Percentiles rank a stretch among this genome's conserved stretches.
phyloP scores from a whole-genome alignment of 495 filamentous ascomycete genomes.

The Sordaria brevicollis region DNA sequence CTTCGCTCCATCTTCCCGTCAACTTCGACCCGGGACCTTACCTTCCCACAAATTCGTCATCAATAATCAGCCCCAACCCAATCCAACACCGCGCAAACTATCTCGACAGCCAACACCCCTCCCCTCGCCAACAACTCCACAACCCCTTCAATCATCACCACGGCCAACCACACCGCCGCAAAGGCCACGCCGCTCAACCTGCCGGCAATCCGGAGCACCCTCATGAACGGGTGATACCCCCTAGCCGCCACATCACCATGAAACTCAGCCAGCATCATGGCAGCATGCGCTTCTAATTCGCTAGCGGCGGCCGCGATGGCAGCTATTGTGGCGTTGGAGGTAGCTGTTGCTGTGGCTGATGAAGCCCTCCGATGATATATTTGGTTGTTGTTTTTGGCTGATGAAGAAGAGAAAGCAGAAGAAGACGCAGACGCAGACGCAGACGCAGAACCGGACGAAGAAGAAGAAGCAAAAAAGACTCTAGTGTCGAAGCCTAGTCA shows the following conservation, averaged over 20 bases:
- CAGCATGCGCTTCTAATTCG: conserved; percentile 3
- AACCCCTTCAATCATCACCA: conserved; percentile 16
- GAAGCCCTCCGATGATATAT: not conserved
- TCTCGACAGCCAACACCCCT: conserved; percentile 15
- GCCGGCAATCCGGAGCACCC: conserved; percentile 8
- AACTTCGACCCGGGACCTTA: not conserved
- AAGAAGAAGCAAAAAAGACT: not conserved
- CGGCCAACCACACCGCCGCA: conserved; percentile 18
- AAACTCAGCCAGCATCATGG: conserved; percentile 9
- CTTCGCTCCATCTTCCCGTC: not conserved
- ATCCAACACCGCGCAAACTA: conserved; percentile 20
- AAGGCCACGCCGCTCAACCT: conserved; percentile 14
- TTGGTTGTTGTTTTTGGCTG: not conserved
- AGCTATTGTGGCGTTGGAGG: not conserved
- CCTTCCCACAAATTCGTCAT: not conserved
- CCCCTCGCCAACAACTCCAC: conserved; percentile 13
- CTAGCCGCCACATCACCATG: not conserved
- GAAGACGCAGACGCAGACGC: not conserved
- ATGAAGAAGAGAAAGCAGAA: not conserved
- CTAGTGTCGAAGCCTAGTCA: conserved; percentile 17
- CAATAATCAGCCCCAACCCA: conserved; percentile 26
- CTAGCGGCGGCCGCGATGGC: not conserved
- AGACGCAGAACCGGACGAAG: not conserved
- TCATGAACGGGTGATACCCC: conserved; percentile 8
- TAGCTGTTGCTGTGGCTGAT: not conserved